Evolutionary conservation across 2,329 filamentous ascomycete genomes (phyloP).

Genomic region (Xylaria sp.): DNA sequence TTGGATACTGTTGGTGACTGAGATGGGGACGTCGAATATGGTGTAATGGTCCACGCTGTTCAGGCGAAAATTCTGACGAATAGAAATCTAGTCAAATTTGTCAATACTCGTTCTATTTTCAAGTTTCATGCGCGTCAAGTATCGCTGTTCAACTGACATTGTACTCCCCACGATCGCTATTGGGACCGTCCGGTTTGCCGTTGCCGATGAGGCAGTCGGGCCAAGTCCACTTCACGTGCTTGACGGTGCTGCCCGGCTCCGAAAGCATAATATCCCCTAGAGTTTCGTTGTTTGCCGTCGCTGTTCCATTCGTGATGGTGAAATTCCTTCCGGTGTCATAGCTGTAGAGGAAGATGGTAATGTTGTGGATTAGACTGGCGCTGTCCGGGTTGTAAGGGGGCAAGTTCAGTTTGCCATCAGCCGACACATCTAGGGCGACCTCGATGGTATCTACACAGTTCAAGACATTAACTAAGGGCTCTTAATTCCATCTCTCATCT

Average conservation of each 20-base stretch:
- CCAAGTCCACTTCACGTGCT: slow-evolving; percentile 79
- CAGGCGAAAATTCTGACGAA: slow-evolving; percentile 75
- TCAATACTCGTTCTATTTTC: background rate
- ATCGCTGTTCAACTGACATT: slow-evolving; percentile 59
- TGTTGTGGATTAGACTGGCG: slow-evolving; percentile 69
- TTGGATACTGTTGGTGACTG: slow-evolving; percentile 72
- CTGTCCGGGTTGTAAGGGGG: slow-evolving; percentile 65
- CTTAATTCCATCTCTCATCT: slow-evolving; percentile 19
- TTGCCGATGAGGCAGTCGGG: slow-evolving; percentile 74
- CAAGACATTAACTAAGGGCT: slow-evolving; percentile 29
- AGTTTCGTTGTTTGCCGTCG: slow-evolving; percentile 61
- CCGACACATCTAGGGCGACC: slow-evolving; percentile 73
- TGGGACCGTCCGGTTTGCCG: slow-evolving; percentile 58
- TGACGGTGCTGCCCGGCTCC: slow-evolving; percentile 75
- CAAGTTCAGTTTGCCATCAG: slow-evolving; percentile 71
- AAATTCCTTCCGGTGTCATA: slow-evolving; percentile 72
- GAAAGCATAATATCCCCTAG: slow-evolving; percentile 71
- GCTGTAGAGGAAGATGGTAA: slow-evolving; percentile 75
- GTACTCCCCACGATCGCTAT: slow-evolving; percentile 69
- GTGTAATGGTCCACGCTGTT: slow-evolving; percentile 74
- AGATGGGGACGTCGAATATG: slow-evolving; percentile 76
- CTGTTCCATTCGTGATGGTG: slow-evolving; percentile 73
- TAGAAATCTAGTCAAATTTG: slow-evolving; percentile 65
- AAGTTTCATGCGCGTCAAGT: background rate
- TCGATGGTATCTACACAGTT: slow-evolving; percentile 64